Base-by-base conservation (phyloP, 257 asterid species). In the Primulina eburnea region DNA sequence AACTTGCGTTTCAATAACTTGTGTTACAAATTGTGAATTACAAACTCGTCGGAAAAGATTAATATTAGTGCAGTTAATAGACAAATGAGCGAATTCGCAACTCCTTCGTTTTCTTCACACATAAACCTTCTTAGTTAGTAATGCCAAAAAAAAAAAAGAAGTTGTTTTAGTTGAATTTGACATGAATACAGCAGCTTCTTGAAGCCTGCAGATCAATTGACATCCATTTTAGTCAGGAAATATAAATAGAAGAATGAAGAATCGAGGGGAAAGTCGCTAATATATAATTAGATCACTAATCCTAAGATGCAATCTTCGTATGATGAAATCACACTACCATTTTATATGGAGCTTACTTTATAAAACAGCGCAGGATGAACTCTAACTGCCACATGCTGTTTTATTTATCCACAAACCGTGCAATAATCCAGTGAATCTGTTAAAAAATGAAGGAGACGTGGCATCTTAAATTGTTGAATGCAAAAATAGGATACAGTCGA, bases 351-450 rank as follows among this genome's bases (percentile, higher is more conserved):
- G 62, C 69, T 67, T 68, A 34, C 37, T 60, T 5, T 47, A 21
- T 58, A 24, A 21, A 40, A 3, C 24, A 43, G 8, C 55, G 6
- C 21, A n/a, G 58, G 60, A 34, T 28, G 64, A 9, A 18, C 72
- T 62, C 64, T 65, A 33, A n/a, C 62, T 58, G 64, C 47, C 6
- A 5, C 2, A 68, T 56, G 55, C 2, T 14, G 18, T 47, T 3
- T 81, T 76, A 78, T 73, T 79, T 82, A 20, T 78, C 79, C 62
- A 83, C 83, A 12, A 88, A 76, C 17, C 65, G 77, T 8, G 85
- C 65, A 37, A 87, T 84, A 61, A 88, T 73, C 92, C 88, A 90
- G 52, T 80, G 84, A 58, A 90, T 73, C 95, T 88, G 66, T 71
- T 64, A 20, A 24, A 57, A 71, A 69, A 33, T 1, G 4, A 28